Evolutionary conservation across 345 rosid genomes (phyloP).

Genomic region (Fremontodendron californicum): DNA sequence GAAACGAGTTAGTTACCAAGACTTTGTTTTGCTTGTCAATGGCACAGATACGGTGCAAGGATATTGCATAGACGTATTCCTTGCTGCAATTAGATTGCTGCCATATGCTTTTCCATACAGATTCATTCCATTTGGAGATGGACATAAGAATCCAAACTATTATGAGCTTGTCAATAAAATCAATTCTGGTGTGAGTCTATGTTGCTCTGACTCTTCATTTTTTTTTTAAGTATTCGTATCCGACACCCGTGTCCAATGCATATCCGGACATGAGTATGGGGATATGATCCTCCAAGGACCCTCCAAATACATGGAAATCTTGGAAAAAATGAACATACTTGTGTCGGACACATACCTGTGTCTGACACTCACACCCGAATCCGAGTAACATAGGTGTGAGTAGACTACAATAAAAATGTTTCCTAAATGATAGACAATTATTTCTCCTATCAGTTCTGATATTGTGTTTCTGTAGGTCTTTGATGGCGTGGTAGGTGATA

Average conservation of each 20-base stretch:
- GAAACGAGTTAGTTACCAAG: conserved; percentile 52
- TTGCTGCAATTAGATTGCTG: conserved; percentile 63
- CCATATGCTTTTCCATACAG: conserved; percentile 72
- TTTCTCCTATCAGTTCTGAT: conserved; percentile 7
- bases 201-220: no score
- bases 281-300: no score
- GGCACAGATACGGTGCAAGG: conserved; percentile 56
- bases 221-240: no score
- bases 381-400: no score
- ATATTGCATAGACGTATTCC: conserved; percentile 72
- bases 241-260: no score
- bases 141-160: conserved; percentile 65
- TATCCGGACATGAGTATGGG: no score
- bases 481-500: conserved; percentile 78
- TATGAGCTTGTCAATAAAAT: conserved; percentile 58
- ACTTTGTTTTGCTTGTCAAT: conserved; percentile 49
- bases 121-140: conserved; percentile 79
- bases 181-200: conserved; percentile 64
- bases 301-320: no score
- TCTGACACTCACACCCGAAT: no score
- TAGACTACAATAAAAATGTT: conserved; percentile 4
- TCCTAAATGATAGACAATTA: neutral
- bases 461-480: conserved; percentile 48
- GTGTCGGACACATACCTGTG: no score
- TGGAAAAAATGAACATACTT: no score